Evolutionary conservation across 179 eudicot species (phyloP).

Genomic region (Spinacia oleracea): DNA sequence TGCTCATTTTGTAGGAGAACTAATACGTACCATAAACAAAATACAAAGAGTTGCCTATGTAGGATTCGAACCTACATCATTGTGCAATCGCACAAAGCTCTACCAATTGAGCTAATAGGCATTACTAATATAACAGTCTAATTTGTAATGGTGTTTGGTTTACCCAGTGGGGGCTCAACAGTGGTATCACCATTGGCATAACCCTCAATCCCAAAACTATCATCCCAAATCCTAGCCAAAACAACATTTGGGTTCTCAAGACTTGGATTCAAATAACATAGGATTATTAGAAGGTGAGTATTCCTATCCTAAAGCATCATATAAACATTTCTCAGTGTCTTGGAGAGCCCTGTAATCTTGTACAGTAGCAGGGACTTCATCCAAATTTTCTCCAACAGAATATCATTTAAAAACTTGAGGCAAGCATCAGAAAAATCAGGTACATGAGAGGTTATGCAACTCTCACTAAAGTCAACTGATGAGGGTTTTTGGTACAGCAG

Average conservation of each 20-base stretch:
- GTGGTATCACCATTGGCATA: constrained; percentile 11
- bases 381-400: constrained; percentile 57
- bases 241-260: constrained; percentile 33
- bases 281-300: constrained; percentile 27
- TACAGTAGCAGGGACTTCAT: constrained; percentile 44
- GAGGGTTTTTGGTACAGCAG: constrained; percentile 9
- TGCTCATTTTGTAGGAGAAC: too few relatives aligned
- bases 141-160: constrained; percentile 16
- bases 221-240: constrained; percentile 22
- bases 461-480: constrained; percentile 1
- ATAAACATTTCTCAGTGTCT: constrained; percentile 77
- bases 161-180: constrained; percentile 17
- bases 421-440: constrained; percentile 47
- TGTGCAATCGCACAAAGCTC: too few relatives aligned
- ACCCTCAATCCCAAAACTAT: constrained; percentile 22
- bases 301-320: constrained; percentile 49
- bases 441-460: constrained; percentile 15
- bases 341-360: constrained; percentile 56
- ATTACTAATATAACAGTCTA: too few relatives aligned
- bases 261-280: constrained; percentile 8
- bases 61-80: too few relatives aligned
- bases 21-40: too few relatives aligned
- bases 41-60: too few relatives aligned
- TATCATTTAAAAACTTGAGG: constrained; percentile 44
- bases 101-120: too few relatives aligned